A percentile compares a stretch with the other conserved stretches of the same genome.
These are phyloP conservation scores for Arabis hirsuta DNA, from an alignment of 345 rosid species.

Conservation along the genomic window DNA sequence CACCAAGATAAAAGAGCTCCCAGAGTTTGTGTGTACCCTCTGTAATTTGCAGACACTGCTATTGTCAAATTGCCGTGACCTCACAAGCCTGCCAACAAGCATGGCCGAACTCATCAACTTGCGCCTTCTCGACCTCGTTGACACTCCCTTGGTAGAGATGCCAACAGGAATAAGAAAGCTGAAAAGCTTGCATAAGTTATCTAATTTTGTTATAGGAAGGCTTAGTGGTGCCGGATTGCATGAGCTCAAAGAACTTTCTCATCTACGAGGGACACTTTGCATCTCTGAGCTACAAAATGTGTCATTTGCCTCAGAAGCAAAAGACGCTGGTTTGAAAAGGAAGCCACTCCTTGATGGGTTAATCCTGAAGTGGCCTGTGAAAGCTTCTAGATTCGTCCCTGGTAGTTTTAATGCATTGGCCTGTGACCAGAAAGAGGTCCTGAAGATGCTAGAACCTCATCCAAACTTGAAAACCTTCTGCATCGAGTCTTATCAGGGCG, in stretches of 20 bases:
- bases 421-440: conserved; percentile 44
- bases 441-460: conserved; percentile 52
- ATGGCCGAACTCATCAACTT: conserved; percentile 46
- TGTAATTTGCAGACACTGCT: conserved; percentile 46
- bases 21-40: conserved; percentile 44
- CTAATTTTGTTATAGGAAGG: conserved; percentile 42
- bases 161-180: conserved; percentile 46
- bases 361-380: conserved; percentile 43
- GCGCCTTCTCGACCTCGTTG: conserved; percentile 44
- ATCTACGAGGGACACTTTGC: conserved; percentile 45
- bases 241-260: conserved; percentile 44
- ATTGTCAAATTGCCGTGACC: conserved; percentile 33
- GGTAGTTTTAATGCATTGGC: conserved; percentile 28
- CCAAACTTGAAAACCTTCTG: conserved; percentile 42
- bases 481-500: conserved; percentile 47
- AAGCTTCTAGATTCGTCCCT: conserved; percentile 2
- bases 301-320: conserved; percentile 41
- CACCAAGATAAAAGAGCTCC: conserved; percentile 42
- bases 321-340: conserved; percentile 41
- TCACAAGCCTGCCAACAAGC: conserved; percentile 44
- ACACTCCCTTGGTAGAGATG: conserved; percentile 40
- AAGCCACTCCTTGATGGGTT: conserved; percentile 45
- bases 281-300: conserved; percentile 47
- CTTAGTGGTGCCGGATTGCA: conserved; percentile 39
- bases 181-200: conserved; percentile 40